Base-by-base conservation (phyloP, 2,329 filamentous ascomycete species). In the Phyllosticta ampelicida region DNA sequence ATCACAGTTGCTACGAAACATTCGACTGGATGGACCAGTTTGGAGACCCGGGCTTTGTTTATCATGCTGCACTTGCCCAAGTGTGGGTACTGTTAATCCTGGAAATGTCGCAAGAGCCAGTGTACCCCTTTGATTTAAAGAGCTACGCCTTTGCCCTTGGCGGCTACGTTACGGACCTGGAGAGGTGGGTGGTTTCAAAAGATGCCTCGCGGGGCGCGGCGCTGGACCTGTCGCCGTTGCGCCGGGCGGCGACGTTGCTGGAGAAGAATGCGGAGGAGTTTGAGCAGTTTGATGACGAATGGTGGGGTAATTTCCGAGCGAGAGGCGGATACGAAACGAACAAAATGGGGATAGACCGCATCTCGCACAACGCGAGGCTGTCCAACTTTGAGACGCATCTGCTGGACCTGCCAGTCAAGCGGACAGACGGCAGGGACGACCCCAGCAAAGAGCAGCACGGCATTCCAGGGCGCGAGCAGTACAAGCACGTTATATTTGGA, bases 401-500 rank as follows among this genome's bases (percentile, higher is more conserved):
- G 55, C 74, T 97, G 26, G 94, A 99, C 74, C 69, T 90, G 55
- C 83, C 86, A 49, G 86, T 84, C 2, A 44, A 44, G 36, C 36
- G 36, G 36, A 60, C 64, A 44, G 63, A 71, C 10, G 69, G 71
- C 48, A 63, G 66, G 5, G 63, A 72, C 8, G 68, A 70, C 29
- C 62, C 66, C 1, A 61, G 59, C 16, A 54, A 52, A 18, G 62
- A 60, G 9, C 61, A 63, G 26, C 69, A 73, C 62, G 90, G 90
- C 60, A 87, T 95, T 4, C 88, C 89, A 48, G 89, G 89, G 65
- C 85, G 92, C 63, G 88, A 87, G 5, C 94, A 97, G 73, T 99
- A 90, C 79, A 96, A 95, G 72, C 94, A 96, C 72, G 81, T 95
- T 67, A 75, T 99, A 59, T 95, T 91, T 69, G 92, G 88, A 1